Evolutionary conservation across 805 yeast species (phyloP), one percentile per base, ranked within the genome.

Genomic region (Saccharomycopsis fibuligera): DNA sequence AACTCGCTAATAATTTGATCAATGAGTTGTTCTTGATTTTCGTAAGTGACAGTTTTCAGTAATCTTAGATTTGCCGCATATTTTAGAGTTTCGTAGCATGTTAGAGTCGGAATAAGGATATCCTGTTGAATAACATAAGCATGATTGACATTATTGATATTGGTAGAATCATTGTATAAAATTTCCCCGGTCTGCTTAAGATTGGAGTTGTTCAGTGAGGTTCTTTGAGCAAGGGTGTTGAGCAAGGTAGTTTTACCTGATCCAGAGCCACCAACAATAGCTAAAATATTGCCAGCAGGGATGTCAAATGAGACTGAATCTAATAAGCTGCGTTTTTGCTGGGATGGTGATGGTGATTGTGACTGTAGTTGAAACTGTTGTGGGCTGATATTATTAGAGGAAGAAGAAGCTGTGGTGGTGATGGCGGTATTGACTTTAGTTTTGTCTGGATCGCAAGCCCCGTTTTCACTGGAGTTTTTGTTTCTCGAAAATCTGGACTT

Each of bases 251-350:
- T 87, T 59, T 88, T 87, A 3, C 95, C 96, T 2, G 88, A 79
- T 0, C 96, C 96, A 0, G 90, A 83, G 0, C 95, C 91, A 2
- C 96, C 96, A 68, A 88, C 74, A 8, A 87, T 83, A 4, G 95
- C 95, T 63, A 87, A 72, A 35, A 88, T 63, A 8, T 82, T 68
- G 16, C 86, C 85, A 12, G 75, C 62, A 0, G 77, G 74, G 9
- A 85, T 68, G 44, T 78, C 79, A 51, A 85, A 72, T 2, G 85
- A 76, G 41, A 86, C 68, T 24, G 31, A 31, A 22, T 43, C 45
- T n/a, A 42, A 44, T 24, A 48, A 43, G 39, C 6, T 37, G n/a
- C 19, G 36, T 33, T 3, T 22, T 17, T 24, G 48, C 12, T 31
- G 37, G 24, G 35, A n/a, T 14, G 35, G n/a, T n/a, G n/a, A n/a